These are phyloP conservation scores for Agastache rugosa DNA, from an alignment of 257 asterid genomes.

Conservation along the genomic window DNA sequence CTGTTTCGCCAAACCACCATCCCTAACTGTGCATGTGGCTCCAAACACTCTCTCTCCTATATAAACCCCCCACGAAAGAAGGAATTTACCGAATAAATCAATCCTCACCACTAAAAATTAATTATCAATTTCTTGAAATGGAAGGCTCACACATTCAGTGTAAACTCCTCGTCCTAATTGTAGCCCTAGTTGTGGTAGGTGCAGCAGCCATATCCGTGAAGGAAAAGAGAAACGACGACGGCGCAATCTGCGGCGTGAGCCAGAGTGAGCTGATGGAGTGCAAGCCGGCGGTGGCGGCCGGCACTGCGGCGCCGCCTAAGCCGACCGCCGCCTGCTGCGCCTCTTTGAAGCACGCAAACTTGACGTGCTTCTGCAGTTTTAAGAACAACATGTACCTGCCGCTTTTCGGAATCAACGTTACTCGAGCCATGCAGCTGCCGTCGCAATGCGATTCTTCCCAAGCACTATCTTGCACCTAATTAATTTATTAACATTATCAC, in stretches of 20 bases:
- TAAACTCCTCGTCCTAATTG: neutral
- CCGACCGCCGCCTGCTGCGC: conserved; percentile 42
- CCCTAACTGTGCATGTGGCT: conserved; percentile 1
- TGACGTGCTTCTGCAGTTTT: conserved; percentile 46
- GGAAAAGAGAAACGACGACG: neutral
- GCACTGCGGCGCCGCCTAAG: conserved; percentile 28
- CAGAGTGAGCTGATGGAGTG: conserved; percentile 36
- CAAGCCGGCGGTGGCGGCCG: conserved; percentile 45
- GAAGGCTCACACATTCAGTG: neutral
- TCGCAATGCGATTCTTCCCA: conserved; percentile 34
- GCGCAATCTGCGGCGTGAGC: conserved; percentile 39
- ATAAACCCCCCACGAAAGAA: conserved; percentile 17
- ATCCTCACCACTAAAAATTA: neutral
- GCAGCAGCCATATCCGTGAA: conserved; percentile 10
- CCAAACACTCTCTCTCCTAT: neutral
- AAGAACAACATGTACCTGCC: conserved; percentile 35
- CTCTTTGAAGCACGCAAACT: conserved; percentile 34
- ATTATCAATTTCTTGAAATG: conserved; percentile 20
- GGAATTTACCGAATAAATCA: neutral
- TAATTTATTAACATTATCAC: too few species aligned
- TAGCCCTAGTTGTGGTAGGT: conserved; percentile 26
- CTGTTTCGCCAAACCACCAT: conserved; percentile 4
- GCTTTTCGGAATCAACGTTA: conserved; percentile 34
- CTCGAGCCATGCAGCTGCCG: conserved; percentile 44
- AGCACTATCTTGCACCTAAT: neutral